A percentile compares a stretch with the other conserved stretches of the same genome.
Conservation (phyloP, 495 filamentous ascomycete species). For the Lichenothelia convexa region DNA sequence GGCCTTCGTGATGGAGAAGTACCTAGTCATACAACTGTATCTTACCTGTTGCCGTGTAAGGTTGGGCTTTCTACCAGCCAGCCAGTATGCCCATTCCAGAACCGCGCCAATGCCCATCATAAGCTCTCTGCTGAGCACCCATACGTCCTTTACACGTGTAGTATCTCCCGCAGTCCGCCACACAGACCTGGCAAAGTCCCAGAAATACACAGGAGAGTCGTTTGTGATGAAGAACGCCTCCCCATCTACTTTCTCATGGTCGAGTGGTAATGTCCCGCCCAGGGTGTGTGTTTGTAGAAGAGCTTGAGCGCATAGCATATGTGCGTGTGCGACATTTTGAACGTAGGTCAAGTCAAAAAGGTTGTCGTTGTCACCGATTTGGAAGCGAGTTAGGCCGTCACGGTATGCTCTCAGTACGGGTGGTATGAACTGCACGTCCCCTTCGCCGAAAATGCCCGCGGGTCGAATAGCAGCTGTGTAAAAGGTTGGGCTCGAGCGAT, state of each 20-base stretch:
- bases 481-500: slow-evolving; percentile 44
- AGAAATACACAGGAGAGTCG: slow-evolving; percentile 81
- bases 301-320: slow-evolving; percentile 52
- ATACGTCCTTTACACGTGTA: slow-evolving; percentile 31
- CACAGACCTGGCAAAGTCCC: slow-evolving; percentile 69
- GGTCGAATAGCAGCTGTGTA: slow-evolving; percentile 69
- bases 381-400: slow-evolving; percentile 51
- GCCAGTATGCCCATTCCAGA: slow-evolving; percentile 46
- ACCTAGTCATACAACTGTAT: slow-evolving; percentile 67
- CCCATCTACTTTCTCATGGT: slow-evolving; percentile 70
- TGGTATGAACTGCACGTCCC: slow-evolving; percentile 40
- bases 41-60: slow-evolving; percentile 58
- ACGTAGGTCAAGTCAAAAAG: slow-evolving; percentile 75
- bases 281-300: slow-evolving; percentile 42
- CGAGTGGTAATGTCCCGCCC: slow-evolving; percentile 30
- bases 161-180: slow-evolving; percentile 37
- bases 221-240: slow-evolving; percentile 96
- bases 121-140: slow-evolving; percentile 45
- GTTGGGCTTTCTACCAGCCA: slow-evolving; percentile 50
- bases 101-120: slow-evolving; percentile 46
- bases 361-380: slow-evolving; percentile 79
- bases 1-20: slow-evolving; percentile 74
- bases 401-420: slow-evolving; percentile 46
- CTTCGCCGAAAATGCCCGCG: slow-evolving; percentile 63
- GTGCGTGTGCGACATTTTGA: slow-evolving; percentile 57